Base-by-base conservation (phyloP, 2,329 filamentous ascomycete species). In the Karstenula rhodostoma region DNA sequence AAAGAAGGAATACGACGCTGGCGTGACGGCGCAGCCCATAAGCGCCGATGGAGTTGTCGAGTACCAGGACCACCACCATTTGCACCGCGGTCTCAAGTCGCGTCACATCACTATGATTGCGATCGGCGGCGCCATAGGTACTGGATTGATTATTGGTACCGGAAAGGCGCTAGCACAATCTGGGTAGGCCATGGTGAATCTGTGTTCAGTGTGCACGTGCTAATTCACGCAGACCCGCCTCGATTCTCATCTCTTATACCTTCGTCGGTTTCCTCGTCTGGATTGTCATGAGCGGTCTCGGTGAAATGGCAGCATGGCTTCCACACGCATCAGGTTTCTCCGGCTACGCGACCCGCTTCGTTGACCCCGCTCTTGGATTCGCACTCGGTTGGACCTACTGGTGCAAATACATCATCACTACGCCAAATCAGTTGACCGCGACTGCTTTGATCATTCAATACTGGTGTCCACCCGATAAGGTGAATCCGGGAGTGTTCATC, bases 361-460 rank as follows among this genome's bases (percentile, higher is more conserved):
- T 80, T 53, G 77, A 80, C 67, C 78, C 78, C 52, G 83, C 65
- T 71, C 83, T 81, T 77, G 56, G 69, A 25, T 74, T 74, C 60
- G 73, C 74, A 13, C 67, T 71, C n/a, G 73, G 73, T 25, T 78
- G 75, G 73, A 72, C 74, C 3, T 82, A 81, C 67, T 91, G 87
- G 85, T 76, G 69, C 79, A 94, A 87, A 74, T 95, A 95, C 76
- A 91, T 95, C 74, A 94, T 96, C 70, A 86, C 91, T 52, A 93
- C 91, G 1, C 92, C 93, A 1, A 95, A 95, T 72, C 92, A 96
- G 75, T 48, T 77, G 42, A 95, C 92, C 0, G 92, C 92, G 29
- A 87, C 86, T n/a, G 87, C 91, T 5, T 79, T 96, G 40, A 90
- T 94, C 59, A 90, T 96, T 93, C 52, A 55, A 47, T 53, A 88